Percentiles rank a stretch among this genome's conserved stretches.
Evolutionary conservation across 805 yeast species (phyloP).

Genomic region (Kluyveromyces nonfermentans): DNA sequence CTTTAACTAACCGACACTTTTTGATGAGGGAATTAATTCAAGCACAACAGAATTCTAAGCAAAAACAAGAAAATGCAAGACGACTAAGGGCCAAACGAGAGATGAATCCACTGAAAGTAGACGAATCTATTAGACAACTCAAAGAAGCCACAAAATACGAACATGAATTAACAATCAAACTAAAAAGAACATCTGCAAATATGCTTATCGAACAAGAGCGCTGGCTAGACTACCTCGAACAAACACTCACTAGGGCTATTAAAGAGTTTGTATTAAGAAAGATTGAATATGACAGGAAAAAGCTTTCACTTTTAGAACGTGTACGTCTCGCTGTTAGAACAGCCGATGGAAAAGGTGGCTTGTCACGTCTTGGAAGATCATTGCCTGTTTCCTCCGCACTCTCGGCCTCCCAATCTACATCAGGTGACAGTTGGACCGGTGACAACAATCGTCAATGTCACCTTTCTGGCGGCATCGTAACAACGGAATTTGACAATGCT

Average conservation of each 20-base stretch:
- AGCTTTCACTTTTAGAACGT: constrained; percentile 61
- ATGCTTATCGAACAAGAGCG: constrained; percentile 58
- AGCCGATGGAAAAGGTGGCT: constrained; percentile 70
- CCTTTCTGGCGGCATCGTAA: constrained; percentile 13
- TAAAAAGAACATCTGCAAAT: constrained; percentile 75
- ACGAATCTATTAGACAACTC: constrained; percentile 73
- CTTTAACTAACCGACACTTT: constrained; percentile 84
- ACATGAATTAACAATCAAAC: constrained; percentile 64
- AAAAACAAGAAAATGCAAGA: constrained; percentile 61
- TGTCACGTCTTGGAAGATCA: constrained; percentile 64
- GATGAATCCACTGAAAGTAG: constrained; percentile 80
- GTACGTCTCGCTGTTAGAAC: constrained; percentile 63
- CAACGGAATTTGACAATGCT: constrained; percentile 20
- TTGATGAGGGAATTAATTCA: constrained; percentile 79
- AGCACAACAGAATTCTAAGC: constrained; percentile 66
- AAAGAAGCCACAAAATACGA: constrained; percentile 74
- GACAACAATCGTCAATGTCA: constrained; percentile 31
- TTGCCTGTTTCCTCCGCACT: constrained; percentile 11
- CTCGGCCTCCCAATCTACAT: constrained; percentile 35
- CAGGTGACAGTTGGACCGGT: constrained; percentile 55
- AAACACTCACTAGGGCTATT: constrained; percentile 43
- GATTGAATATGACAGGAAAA: constrained; percentile 80
- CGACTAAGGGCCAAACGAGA: constrained; percentile 63
- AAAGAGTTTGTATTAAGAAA: constrained; percentile 55
- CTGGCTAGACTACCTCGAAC: constrained; percentile 49